Evolutionary conservation across 2,329 filamentous ascomycete genomes (phyloP), one percentile per base, ranked within the genome.

Genomic region (Aspergillus flavus): DNA sequence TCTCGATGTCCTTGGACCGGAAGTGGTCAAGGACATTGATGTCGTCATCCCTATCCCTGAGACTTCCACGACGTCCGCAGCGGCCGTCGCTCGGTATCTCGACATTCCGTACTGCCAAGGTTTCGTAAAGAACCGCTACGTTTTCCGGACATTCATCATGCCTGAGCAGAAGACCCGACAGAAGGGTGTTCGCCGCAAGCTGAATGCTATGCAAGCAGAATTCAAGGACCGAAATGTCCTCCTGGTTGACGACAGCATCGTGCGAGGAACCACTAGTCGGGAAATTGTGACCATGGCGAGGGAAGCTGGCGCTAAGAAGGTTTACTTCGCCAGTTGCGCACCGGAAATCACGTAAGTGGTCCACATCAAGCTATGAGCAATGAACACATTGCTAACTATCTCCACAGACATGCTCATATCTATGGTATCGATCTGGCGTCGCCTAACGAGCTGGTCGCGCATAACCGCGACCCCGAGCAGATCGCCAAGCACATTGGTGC

Each of bases 71-170:
- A 94, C 91, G 0, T 90, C 92, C 1, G 93, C 93, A 3, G 87
- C 91, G 10, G 87, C 86, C 55, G 85, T 96, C 30, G 90, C 93
- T n/a, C 86, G 89, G 71, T 84, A 87, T 46, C 84, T 97, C 21
- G 85, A 88, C 69, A 93, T 92, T 75, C 91, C 91, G 1, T 93
- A 91, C 72, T 89, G 86, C 63, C 91, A 92, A 73, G 93, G 89
- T 2, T 94, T 96, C 71, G 89, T 96, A 67, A 96, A 95, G 84
- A 96, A 96, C 78, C 86, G 92, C 58, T 96, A 96, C 76, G 90
- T 96, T 64, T 93, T 92, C 84, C 87, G 92, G 57, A 96, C 92
- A 0, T 95, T 94, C 76, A 94, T 93, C 74, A 91, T 92, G 89
- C 89, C 94, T 1, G 91, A 90, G 32, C 94, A 97, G 77, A 87